These are phyloP conservation scores for Gaeumannomyces tritici DNA, from an alignment of 2,329 filamentous ascomycete species.

Conservation along the genomic window DNA sequence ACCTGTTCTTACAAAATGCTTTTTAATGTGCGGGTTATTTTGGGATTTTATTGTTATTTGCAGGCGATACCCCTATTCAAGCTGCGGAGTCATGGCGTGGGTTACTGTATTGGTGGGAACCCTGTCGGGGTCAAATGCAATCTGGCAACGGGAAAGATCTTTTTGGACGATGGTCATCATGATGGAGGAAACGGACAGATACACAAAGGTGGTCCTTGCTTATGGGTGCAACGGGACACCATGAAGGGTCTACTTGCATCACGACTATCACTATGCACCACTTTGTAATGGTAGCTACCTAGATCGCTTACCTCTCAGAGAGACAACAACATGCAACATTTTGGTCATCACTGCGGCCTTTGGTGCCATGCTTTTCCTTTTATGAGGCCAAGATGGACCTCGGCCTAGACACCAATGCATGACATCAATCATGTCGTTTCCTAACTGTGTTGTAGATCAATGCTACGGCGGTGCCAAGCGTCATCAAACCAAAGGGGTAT, in stretches of 20 bases:
- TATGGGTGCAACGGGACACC: background rate
- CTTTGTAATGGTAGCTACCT: background rate
- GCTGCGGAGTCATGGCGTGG: background rate
- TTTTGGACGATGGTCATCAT: background rate
- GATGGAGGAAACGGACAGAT: background rate
- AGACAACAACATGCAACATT: background rate
- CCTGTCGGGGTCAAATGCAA: background rate
- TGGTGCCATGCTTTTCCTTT: no score
- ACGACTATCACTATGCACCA: background rate
- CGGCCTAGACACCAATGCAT: background rate
- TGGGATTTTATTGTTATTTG: background rate
- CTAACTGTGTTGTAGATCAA: background rate
- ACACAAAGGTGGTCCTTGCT: background rate
- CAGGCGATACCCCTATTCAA: background rate
- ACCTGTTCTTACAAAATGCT: background rate
- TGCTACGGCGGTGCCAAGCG: background rate
- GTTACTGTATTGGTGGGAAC: background rate
- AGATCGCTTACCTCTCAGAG: background rate
- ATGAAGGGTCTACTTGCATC: background rate
- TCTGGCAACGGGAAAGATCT: background rate
- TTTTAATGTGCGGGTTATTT: background rate
- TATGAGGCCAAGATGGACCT: no score
- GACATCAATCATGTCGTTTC: background rate
- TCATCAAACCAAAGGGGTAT: background rate
- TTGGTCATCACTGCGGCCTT: background rate